phyloP scores from a whole-genome alignment of 768 basidiomycete species.

The Agaricus sinodeliciosus region DNA sequence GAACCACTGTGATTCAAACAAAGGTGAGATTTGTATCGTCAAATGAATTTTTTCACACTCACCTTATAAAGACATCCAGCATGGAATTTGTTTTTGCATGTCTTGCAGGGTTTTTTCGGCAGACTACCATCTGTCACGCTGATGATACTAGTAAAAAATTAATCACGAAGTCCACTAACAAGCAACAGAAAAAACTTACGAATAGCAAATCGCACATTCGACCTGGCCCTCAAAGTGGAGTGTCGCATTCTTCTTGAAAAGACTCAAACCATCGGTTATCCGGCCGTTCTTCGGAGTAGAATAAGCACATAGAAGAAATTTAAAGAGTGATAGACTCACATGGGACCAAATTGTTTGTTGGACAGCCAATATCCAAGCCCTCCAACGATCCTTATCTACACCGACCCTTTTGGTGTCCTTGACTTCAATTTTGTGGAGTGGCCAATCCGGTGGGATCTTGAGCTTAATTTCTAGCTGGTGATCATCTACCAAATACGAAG shows the following conservation, averaged over 20 bases:
- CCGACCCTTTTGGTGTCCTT: constrained; percentile 79
- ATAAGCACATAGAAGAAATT: background rate
- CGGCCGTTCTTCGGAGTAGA: constrained; percentile 64
- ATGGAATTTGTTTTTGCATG: constrained; percentile 93
- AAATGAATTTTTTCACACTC: constrained; percentile 17
- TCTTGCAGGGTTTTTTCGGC: constrained; percentile 88
- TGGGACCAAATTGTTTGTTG: constrained; percentile 88
- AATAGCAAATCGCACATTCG: constrained; percentile 96
- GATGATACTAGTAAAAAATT: constrained; percentile 57
- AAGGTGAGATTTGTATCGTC: background rate
- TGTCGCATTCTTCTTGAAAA: constrained; percentile 93
- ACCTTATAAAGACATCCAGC: constrained; percentile 89
- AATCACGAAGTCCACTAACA: background rate
- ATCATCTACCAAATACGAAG: constrained; percentile 85
- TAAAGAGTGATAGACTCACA: constrained; percentile 37
- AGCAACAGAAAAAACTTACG: constrained; percentile 39
- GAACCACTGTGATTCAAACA: constrained; percentile 59
- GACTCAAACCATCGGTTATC: constrained; percentile 77
- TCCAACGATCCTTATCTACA: constrained; percentile 85
- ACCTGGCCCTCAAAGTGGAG: constrained; percentile 94
- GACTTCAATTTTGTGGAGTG: constrained; percentile 83
- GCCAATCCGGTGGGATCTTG: constrained; percentile 86
- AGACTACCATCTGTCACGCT: constrained; percentile 83
- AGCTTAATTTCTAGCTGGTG: constrained; percentile 87
- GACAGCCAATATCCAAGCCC: constrained; percentile 88